Evolutionary conservation across 805 yeast genomes (phyloP).

Genomic region (Kodamaea lidongshanica): DNA sequence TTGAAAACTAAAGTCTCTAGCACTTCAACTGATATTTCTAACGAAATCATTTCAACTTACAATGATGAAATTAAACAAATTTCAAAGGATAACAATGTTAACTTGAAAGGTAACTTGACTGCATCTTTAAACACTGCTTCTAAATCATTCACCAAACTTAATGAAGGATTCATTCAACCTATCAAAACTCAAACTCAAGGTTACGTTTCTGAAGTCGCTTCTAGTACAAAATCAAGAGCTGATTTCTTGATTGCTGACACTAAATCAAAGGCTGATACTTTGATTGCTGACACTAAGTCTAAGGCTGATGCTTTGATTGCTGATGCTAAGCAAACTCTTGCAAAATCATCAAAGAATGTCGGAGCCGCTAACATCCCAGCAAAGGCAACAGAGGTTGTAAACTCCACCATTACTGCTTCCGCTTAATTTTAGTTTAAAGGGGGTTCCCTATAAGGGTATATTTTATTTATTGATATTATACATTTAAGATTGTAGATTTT

Average conservation of each 20-base stretch:
- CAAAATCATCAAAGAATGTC: slow-evolving; percentile 3
- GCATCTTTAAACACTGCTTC: slow-evolving; percentile 33
- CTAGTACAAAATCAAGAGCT: slow-evolving; percentile 30
- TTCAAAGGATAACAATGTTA: slow-evolving; percentile 14
- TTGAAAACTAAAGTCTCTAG: slow-evolving; percentile 20
- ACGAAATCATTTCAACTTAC: slow-evolving; percentile 28
- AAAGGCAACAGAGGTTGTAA: no score
- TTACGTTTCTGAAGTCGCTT: slow-evolving; percentile 31
- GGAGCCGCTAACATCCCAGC: slow-evolving; percentile 6
- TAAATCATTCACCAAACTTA: slow-evolving; percentile 26
- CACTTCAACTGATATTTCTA: slow-evolving; percentile 24
- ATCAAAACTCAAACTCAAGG: slow-evolving; percentile 34
- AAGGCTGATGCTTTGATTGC: slow-evolving; percentile 27
- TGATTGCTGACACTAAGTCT: slow-evolving; percentile 25
- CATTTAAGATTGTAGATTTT: no score
- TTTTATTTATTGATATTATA: no score
- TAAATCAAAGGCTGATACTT: slow-evolving; percentile 29
- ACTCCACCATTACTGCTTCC: no score
- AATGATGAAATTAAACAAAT: slow-evolving; percentile 28
- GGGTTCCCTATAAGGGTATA: no score
- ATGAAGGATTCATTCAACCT: slow-evolving; percentile 34
- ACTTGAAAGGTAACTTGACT: slow-evolving; percentile 17
- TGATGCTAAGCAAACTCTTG: slow-evolving; percentile 15
- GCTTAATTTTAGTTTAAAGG: no score
- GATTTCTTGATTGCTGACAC: slow-evolving; percentile 25